Conservation (phyloP, 2,329 filamentous ascomycete genomes). For the Xylaria sp. region DNA sequence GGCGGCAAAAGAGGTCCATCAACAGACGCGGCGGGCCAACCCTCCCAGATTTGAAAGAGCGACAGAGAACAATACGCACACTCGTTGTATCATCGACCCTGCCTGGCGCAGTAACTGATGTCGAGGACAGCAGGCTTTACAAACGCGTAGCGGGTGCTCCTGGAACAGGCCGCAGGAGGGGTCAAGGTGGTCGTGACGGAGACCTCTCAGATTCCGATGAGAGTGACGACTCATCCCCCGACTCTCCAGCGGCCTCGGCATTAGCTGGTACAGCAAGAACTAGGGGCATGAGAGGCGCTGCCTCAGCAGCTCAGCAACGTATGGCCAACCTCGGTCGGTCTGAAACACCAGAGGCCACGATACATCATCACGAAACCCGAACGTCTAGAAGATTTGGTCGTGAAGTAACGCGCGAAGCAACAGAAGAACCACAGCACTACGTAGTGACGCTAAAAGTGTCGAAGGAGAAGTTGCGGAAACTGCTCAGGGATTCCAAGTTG, state of each 20-base stretch:
- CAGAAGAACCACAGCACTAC: conserved; percentile 72
- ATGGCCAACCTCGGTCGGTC: conserved; percentile 85
- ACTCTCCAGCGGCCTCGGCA: conserved; percentile 81
- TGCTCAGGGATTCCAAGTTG: conserved; percentile 59
- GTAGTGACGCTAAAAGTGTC: conserved; percentile 78
- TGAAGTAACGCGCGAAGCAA: conserved; percentile 76
- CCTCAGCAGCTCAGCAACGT: conserved; percentile 82
- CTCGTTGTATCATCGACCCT: conserved; percentile 91
- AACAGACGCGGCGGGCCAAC: conserved; percentile 91
- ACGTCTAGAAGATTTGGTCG: conserved; percentile 66
- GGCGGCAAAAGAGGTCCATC: conserved; percentile 92
- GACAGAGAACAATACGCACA: conserved; percentile 90
- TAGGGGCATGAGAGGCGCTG: conserved; percentile 86
- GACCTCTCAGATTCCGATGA: conserved; percentile 88
- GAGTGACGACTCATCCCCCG: conserved; percentile 84
- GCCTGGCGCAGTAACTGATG: conserved; percentile 78
- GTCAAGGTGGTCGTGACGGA: conserved; percentile 62
- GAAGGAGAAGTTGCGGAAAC: conserved; percentile 72
- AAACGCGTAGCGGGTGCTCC: conserved; percentile 71
- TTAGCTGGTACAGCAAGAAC: conserved; percentile 82
- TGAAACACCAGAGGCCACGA: conserved; percentile 81
- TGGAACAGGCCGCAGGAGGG: conserved; percentile 60
- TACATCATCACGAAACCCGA: conserved; percentile 75
- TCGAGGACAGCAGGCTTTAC: conserved; percentile 87
- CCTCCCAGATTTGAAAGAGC: conserved; percentile 93